These are phyloP conservation scores for Tricholoma bakamatsutake DNA, from an alignment of 768 basidiomycete genomes.

Conservation along the genomic window DNA sequence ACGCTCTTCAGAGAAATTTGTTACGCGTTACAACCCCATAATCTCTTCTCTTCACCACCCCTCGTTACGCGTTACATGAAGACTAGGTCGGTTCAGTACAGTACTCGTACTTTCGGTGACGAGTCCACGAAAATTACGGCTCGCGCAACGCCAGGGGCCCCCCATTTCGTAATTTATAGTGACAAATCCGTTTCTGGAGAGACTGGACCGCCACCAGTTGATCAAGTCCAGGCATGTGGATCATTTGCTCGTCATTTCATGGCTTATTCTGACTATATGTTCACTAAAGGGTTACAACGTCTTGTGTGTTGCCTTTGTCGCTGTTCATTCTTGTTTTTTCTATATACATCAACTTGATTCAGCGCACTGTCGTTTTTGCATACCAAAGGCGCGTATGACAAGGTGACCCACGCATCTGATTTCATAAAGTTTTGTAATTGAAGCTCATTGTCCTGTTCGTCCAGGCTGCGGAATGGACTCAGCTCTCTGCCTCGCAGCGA, in stretches of 20 bases:
- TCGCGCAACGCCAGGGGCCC: conserved; percentile 1
- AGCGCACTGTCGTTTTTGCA: conserved; percentile 36
- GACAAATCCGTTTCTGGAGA: conserved; percentile 2
- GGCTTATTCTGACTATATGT: not conserved
- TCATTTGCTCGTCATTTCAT: not conserved
- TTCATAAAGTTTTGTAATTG: not conserved
- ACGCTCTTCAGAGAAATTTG: too few species aligned
- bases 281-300: conserved; percentile 6
- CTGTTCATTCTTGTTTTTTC: not conserved
- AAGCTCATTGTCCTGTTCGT: not conserved
- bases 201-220: conserved; percentile 5
- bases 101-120: not conserved
- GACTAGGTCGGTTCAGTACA: too few species aligned
- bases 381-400: conserved; percentile 34
- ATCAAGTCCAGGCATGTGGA: not conserved
- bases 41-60: too few species aligned
- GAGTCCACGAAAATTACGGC: not conserved
- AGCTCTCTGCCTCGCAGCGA: conserved; percentile 32
- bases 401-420: conserved; percentile 1
- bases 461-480: conserved; percentile 40
- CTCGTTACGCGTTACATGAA: too few species aligned
- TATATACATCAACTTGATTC: not conserved
- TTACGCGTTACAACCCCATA: too few species aligned
- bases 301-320: not conserved
- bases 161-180: conserved; percentile 5